These are phyloP conservation scores for Kokia cookei DNA, from an alignment of 441 rosid genomes.

Conservation along the genomic window DNA sequence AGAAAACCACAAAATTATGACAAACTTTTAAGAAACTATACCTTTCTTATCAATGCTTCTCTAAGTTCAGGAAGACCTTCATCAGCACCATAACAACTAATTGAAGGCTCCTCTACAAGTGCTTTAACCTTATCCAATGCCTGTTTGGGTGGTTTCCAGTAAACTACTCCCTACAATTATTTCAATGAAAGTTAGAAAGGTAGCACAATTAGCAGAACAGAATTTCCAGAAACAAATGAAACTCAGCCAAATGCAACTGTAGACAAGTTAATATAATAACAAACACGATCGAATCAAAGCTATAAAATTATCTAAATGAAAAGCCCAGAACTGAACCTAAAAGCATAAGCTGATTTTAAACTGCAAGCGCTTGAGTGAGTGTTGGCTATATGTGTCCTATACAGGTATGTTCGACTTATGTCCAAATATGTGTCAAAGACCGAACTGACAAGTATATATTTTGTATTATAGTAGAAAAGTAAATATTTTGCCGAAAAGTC, in stretches of 20 bases:
- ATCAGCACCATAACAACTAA: conserved; percentile 89
- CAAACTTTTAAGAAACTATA: conserved; percentile 9
- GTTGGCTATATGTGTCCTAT: background rate
- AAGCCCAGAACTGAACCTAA: background rate
- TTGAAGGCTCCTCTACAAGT: conserved; percentile 66
- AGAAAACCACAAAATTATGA: conserved; percentile 7
- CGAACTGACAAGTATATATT: background rate
- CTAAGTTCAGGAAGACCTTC: conserved; percentile 86
- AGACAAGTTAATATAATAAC: background rate
- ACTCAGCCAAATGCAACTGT: background rate
- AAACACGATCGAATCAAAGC: background rate
- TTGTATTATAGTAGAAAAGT: background rate
- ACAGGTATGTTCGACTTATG: background rate
- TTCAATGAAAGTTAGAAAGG: background rate
- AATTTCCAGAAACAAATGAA: background rate
- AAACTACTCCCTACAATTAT: conserved; percentile 68
- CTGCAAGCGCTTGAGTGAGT: background rate
- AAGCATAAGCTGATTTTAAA: background rate
- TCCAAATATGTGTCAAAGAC: background rate
- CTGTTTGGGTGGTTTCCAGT: conserved; percentile 88
- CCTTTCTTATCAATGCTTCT: conserved; percentile 68
- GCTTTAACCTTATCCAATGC: conserved; percentile 82
- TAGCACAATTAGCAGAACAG: background rate
- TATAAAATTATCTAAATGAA: background rate
- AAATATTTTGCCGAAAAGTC: background rate